Evolutionary conservation across 371 early-diverging fungal genomes (phyloP).

Genomic region (Apophysomyces sp.): DNA sequence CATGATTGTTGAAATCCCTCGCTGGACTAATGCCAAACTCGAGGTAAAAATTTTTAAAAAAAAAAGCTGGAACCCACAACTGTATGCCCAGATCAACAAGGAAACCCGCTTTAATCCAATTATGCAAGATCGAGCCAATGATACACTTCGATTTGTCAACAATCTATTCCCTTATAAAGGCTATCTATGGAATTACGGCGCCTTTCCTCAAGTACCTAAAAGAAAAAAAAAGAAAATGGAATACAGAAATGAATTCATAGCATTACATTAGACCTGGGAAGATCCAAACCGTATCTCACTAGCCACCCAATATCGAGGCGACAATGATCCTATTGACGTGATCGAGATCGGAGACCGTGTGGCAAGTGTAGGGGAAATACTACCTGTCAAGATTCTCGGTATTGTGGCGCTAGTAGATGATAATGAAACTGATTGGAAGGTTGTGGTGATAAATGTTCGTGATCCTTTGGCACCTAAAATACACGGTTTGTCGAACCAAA

Average conservation of each 20-base stretch:
- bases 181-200: conserved; percentile 95
- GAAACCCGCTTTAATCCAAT: conserved; percentile 86
- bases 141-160: conserved; percentile 80
- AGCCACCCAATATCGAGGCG: conserved; percentile 78
- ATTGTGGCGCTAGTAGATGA: conserved; percentile 87
- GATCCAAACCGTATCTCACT: conserved; percentile 73
- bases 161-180: conserved; percentile 94
- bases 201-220: conserved; percentile 63
- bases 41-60: conserved; percentile 52
- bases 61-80: neutral
- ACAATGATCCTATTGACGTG: conserved; percentile 95
- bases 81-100: conserved; percentile 62
- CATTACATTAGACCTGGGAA: conserved; percentile 82
- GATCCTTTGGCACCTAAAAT: conserved; percentile 81
- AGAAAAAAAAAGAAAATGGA: neutral
- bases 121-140: conserved; percentile 91
- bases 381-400: conserved; percentile 90
- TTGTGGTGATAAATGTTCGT: conserved; percentile 82
- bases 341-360: conserved; percentile 52
- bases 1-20: conserved; percentile 89
- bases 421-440: conserved; percentile 95
- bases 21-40: conserved; percentile 93
- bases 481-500: conserved; percentile 39
- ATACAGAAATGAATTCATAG: neutral
- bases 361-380: conserved; percentile 18